These are phyloP conservation scores for Lentinula aciculospora DNA, from an alignment of 768 basidiomycete genomes.

Conservation along the genomic window DNA sequence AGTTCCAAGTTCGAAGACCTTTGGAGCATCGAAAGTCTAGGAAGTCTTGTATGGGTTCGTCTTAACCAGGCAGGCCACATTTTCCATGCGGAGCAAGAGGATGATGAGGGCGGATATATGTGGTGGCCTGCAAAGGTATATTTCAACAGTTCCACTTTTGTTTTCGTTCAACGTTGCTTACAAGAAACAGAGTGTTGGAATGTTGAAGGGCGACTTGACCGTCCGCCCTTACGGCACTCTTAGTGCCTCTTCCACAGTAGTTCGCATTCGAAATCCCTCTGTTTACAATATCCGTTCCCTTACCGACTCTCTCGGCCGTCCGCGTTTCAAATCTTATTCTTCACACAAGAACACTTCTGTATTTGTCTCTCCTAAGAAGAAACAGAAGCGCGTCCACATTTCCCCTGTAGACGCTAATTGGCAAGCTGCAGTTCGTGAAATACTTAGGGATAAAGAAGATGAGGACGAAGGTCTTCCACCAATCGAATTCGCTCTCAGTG, in stretches of 20 bases:
- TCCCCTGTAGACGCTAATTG: slow-evolving; percentile 34
- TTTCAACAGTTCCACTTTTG: slow-evolving; percentile 7
- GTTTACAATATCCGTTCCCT: slow-evolving; percentile 36
- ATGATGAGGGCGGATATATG: slow-evolving; percentile 19
- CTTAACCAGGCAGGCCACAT: slow-evolving; percentile 35
- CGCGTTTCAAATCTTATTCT: slow-evolving; percentile 38
- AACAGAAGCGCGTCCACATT: slow-evolving; percentile 30
- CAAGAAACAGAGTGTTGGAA: slow-evolving; percentile 5
- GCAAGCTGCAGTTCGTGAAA: slow-evolving; percentile 40
- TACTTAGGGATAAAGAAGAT: slow-evolving; percentile 36
- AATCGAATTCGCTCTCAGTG: slow-evolving; percentile 21
- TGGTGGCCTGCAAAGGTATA: slow-evolving; percentile 76
- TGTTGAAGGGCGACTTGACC: slow-evolving; percentile 16
- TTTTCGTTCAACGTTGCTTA: slow-evolving; percentile 2
- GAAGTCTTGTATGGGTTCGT: slow-evolving; percentile 47
- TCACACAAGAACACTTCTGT: slow-evolving; percentile 19
- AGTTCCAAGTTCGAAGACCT: not conserved
- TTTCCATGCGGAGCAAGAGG: slow-evolving; percentile 20
- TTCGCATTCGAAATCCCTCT: slow-evolving; percentile 25
- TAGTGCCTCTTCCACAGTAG: slow-evolving; percentile 24
- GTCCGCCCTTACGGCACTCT: slow-evolving; percentile 18
- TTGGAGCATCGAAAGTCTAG: slow-evolving; percentile 21
- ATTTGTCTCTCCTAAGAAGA: slow-evolving; percentile 38
- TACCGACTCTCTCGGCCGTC: slow-evolving; percentile 22
- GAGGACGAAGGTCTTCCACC: slow-evolving; percentile 47